A percentile compares a stretch with the other conserved stretches of the same genome.
Conservation (phyloP, 768 basidiomycete species). For the Saitozyma podzolica region DNA sequence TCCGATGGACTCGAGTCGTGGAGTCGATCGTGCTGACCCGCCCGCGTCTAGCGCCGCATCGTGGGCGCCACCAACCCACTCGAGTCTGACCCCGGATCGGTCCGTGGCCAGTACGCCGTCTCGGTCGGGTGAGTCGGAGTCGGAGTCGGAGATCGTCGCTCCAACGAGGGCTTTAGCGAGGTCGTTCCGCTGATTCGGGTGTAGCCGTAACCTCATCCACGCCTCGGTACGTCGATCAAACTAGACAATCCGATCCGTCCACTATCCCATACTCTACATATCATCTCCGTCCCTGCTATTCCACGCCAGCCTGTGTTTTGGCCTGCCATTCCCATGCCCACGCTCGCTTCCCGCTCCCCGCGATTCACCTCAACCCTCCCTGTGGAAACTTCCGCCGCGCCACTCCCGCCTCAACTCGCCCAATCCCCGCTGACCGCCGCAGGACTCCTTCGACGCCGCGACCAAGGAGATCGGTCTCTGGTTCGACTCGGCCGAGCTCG, state of each 20-base stretch:
- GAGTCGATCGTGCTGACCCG: neutral
- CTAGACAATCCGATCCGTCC: neutral
- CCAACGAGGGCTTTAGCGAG: neutral
- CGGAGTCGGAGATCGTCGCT: neutral
- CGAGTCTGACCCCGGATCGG: slow-evolving; percentile 45
- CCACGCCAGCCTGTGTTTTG: too few species aligned
- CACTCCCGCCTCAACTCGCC: too few species aligned
- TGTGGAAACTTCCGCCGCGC: too few species aligned
- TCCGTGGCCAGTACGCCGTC: slow-evolving; percentile 47
- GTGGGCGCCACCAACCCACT: slow-evolving; percentile 48
- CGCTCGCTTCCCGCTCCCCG: too few species aligned
- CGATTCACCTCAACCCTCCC: too few species aligned
- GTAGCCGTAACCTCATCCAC: slow-evolving; percentile 47
- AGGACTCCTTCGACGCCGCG: slow-evolving; percentile 48
- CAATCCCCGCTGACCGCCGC: slow-evolving; percentile 3
- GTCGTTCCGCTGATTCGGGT: neutral
- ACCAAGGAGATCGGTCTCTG: slow-evolving; percentile 50
- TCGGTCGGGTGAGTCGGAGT: slow-evolving; percentile 33
- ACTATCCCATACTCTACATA: too few species aligned
- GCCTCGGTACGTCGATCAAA: slow-evolving; percentile 28
- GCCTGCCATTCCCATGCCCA: too few species aligned
- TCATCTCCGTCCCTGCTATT: too few species aligned
- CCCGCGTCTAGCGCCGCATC: slow-evolving; percentile 34
- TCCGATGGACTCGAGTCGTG: neutral
- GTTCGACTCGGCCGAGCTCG: slow-evolving; percentile 42